Evolutionary conservation across 441 rosid species (phyloP).

Genomic region (Bruguiera hainesii): DNA sequence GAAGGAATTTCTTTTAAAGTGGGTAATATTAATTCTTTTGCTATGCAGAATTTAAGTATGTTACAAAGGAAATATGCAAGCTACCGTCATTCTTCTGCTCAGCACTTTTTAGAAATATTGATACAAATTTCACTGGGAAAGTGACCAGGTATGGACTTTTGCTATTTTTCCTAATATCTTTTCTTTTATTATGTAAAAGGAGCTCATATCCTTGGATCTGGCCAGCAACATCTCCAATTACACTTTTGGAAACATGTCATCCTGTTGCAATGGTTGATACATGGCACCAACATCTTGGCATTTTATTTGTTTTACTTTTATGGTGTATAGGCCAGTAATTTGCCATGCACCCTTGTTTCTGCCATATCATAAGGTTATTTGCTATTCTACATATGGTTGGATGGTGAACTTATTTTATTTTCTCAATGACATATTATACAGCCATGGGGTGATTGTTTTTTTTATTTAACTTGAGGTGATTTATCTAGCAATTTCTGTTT

Average conservation of each 20-base stretch:
- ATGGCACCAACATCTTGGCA: not conserved
- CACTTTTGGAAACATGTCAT: not conserved
- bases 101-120: slow-evolving; percentile 71
- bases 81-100: slow-evolving; percentile 86
- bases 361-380: not conserved
- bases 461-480: too few species aligned
- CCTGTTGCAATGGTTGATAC: not conserved
- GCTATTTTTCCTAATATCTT: not conserved
- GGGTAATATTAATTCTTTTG: slow-evolving; percentile 17
- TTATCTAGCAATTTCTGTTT: too few species aligned
- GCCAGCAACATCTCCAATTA: not conserved
- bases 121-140: slow-evolving; percentile 50
- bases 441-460: too few species aligned
- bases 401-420: too few species aligned
- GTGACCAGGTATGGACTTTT: slow-evolving; percentile 60
- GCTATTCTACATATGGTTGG: not conserved
- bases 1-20: slow-evolving; percentile 2
- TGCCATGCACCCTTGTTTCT: not conserved
- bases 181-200: not conserved
- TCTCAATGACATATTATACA: too few species aligned
- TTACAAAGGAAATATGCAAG: slow-evolving; percentile 84
- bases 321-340: not conserved
- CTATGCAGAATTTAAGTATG: slow-evolving; percentile 65
- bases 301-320: not conserved
- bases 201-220: not conserved